Base-by-base conservation (phyloP, 805 yeast genomes). In the Huiozyma naganishii region DNA sequence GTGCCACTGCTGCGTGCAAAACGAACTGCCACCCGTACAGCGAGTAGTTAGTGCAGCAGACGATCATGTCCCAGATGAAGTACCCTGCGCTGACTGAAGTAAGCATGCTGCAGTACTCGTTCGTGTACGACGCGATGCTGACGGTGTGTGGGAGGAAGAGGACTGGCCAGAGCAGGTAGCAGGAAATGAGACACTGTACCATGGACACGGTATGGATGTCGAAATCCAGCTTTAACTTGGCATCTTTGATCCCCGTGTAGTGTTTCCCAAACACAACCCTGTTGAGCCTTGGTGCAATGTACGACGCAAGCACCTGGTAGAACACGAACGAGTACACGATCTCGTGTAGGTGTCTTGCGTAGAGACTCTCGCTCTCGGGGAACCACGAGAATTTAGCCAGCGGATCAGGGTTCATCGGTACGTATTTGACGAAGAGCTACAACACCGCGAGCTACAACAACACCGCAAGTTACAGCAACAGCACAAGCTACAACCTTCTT, bases 131-230 rank as follows among this genome's bases (percentile, higher is more conserved):
- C 27, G 84, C 65, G 6, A 82, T 72, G 55, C 80, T 76, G 7
- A 11, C 41, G 5, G 53, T 49, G 46, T 76, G 69, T 40, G 68
- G 58, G 7, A 74, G 70, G 49, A 81, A 82, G 44, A 71, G 66
- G 59, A 81, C 77, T 6, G 95, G 95, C 39, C 76, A 57, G 30
- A 83, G 70, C 7, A 77, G 57, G 7, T 59, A 58, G 27, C 86
- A 64, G 8, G 95, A 79, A 6, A 84, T 48, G 1, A 85, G 39
- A 41, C 92, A 77, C 62, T 92, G 97, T 13, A 88, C 76, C 77
- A 84, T 79, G 2, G 97, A 81, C 3, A 87, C 95, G 9, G 84
- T 72, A 62, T 92, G 97, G 53, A 89, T 84, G 62, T 92, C 95
- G 59, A 86, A 92, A 61, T 90, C 87, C 49, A 79, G 53, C 58